A percentile compares a stretch with the other conserved stretches of the same genome.
Conservation (phyloP, 768 basidiomycete species). For the Crassisporium funariophilum region DNA sequence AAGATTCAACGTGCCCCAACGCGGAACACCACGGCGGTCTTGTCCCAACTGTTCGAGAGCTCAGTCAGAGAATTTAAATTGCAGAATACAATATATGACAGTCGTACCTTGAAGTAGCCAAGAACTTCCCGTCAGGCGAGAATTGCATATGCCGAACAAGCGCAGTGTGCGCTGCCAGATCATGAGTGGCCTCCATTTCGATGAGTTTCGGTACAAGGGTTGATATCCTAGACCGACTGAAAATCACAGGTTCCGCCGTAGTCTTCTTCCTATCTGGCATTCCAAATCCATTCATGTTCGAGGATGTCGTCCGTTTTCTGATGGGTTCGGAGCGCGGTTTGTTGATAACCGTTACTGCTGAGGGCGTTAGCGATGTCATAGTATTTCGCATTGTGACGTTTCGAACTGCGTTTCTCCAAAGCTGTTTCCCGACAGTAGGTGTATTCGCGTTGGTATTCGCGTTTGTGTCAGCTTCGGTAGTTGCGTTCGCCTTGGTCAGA, state of each 20-base stretch:
- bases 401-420: constrained; percentile 46
- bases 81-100: not conserved
- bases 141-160: constrained; percentile 76
- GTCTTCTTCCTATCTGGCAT: constrained; percentile 13
- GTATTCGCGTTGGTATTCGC: too few relatives aligned
- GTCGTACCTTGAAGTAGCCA: constrained; percentile 74
- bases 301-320: constrained; percentile 25
- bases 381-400: constrained; percentile 43
- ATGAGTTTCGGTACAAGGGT: constrained; percentile 57
- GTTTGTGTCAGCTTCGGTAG: too few relatives aligned
- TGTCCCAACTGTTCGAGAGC: constrained; percentile 56
- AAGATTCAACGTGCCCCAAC: constrained; percentile 49
- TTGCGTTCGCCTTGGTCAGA: constrained; percentile 3
- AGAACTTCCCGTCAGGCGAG: constrained; percentile 71
- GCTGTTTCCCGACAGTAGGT: constrained; percentile 36
- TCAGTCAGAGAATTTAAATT: not conserved
- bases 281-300: constrained; percentile 9
- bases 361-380: not conserved
- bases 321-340: constrained; percentile 17
- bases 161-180: constrained; percentile 63
- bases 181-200: constrained; percentile 56
- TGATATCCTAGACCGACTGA: constrained; percentile 53
- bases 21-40: constrained; percentile 67
- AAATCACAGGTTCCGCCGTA: constrained; percentile 28
- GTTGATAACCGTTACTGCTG: constrained; percentile 7